phyloP scores from a whole-genome alignment of 2,329 filamentous ascomycete species.

The Tolypocladium endophyticum region DNA sequence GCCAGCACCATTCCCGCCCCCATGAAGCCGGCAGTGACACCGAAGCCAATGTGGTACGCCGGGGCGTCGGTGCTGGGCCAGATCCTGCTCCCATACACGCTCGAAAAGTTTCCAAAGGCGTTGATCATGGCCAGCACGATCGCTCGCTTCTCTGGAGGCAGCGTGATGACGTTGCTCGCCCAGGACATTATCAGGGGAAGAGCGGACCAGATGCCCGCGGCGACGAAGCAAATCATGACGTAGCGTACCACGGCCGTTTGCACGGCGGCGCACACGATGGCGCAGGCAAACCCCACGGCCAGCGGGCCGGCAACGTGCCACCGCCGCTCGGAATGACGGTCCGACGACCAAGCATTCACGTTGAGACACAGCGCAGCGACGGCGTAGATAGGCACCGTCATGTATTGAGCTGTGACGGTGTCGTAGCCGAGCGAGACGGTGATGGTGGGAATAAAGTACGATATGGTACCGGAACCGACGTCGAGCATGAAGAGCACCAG shows the following conservation, averaged over 20 bases:
- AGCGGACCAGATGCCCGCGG: constrained; percentile 2
- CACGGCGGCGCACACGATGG: constrained; percentile 11
- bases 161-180: constrained; percentile 14
- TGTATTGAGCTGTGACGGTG: constrained; percentile 32
- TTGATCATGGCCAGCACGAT: constrained; percentile 20
- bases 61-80: constrained; percentile 16
- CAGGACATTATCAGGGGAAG: constrained; percentile 12
- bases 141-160: constrained; percentile 19
- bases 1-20: constrained; percentile 11
- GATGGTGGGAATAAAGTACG: constrained; percentile 43
- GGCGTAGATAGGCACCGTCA: constrained; percentile 22
- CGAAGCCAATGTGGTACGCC: constrained; percentile 15
- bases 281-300: constrained; percentile 9
- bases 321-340: constrained; percentile 9
- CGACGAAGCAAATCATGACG: constrained; percentile 11
- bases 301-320: constrained; percentile 11
- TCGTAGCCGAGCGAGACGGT: constrained; percentile 36
- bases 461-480: constrained; percentile 34
- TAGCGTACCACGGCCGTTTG: constrained; percentile 13
- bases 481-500: constrained; percentile 4
- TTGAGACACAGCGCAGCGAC: constrained; percentile 7
- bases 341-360: constrained; percentile 12
- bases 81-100: constrained; percentile 18
- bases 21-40: constrained; percentile 16
- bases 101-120: constrained; percentile 19